phyloP scores from a whole-genome alignment of 305 asterid species.

The Petunia hybrid region DNA sequence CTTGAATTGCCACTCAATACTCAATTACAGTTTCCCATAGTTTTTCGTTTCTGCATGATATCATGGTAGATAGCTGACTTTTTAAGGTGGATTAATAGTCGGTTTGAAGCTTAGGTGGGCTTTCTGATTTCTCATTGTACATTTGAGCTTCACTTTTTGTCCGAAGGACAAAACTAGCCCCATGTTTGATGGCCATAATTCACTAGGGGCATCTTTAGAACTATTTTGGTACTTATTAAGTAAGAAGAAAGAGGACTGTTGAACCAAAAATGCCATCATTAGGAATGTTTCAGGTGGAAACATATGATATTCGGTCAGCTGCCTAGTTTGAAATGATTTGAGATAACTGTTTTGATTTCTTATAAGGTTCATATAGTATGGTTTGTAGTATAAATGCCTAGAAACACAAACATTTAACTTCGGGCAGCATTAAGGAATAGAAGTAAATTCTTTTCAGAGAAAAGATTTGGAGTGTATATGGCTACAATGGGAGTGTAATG shows the following conservation, averaged over 20 bases:
- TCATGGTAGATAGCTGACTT: background rate
- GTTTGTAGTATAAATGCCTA: conserved; percentile 10
- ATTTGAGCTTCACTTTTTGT: background rate
- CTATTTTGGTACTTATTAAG: background rate
- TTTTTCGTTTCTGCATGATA: conserved; percentile 10
- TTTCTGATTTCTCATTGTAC: background rate
- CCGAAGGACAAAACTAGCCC: conserved; percentile 3
- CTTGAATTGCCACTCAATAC: conserved; percentile 20
- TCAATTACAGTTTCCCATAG: conserved; percentile 3
- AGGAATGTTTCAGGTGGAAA: background rate
- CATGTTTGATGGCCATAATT: background rate
- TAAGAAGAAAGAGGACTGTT: too few species aligned
- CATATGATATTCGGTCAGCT: background rate
- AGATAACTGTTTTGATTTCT: background rate
- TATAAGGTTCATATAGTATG: background rate
- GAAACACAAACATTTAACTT: background rate
- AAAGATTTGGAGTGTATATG: too few species aligned
- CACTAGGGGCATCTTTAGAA: background rate
- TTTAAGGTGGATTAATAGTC: background rate
- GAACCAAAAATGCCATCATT: too few species aligned
- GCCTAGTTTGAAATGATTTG: background rate
- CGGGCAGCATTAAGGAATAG: background rate
- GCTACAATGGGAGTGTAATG: too few species aligned
- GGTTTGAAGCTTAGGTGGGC: background rate
- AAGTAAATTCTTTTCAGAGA: too few species aligned